Base-by-base conservation (phyloP, 2,329 filamentous ascomycete genomes). In the Cercospora brassicicola region DNA sequence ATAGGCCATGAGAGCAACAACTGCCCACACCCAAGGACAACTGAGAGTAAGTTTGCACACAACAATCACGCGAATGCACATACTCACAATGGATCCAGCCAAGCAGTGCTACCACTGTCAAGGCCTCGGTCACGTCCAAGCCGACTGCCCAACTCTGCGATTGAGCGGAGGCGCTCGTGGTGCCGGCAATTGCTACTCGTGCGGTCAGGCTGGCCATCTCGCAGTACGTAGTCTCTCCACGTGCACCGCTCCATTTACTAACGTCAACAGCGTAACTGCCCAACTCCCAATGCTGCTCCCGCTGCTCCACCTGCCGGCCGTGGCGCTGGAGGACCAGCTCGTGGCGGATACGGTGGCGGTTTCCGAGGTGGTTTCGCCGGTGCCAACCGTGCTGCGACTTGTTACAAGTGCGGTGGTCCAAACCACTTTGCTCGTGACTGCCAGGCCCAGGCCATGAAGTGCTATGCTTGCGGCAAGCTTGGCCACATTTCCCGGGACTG, bases 21-120 rank as follows among this genome's bases (percentile, higher is more conserved):
- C 81, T 99, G 95, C 87, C 95, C 95, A 76, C 90, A 94, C 79
- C 95, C 95, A 78, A 91, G 95, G 82, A 97, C 94, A 70, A 97
- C 95, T 73, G 95, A 99, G 84, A 89, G 88, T 90, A 85, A 82
- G 87, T 78, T 57, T 18, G 10, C 5, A 30, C 57, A 15, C n/a
- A 31, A 20, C 26, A 20, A 57, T 7, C 26, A 10, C 20, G 20
- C 20, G 53, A 56, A 59, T 48, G 28, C 33, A 48, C 23, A 57
- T 59, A 67, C 74, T 78, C 59, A 78, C 69, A 64, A 68, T 68
- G 59, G 61, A 69, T 65, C 61, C 76, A 90, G 93, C 93, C 63
- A 99, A 99, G 89, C 95, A 99, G 87, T 99, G 95, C 89, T 99
- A 99, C 82, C 95, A 98, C 85, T 99, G 95, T 87, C 95, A 98